These are phyloP conservation scores for Epichloe bromicola DNA, from an alignment of 2,329 filamentous ascomycete genomes.

Conservation along the genomic window DNA sequence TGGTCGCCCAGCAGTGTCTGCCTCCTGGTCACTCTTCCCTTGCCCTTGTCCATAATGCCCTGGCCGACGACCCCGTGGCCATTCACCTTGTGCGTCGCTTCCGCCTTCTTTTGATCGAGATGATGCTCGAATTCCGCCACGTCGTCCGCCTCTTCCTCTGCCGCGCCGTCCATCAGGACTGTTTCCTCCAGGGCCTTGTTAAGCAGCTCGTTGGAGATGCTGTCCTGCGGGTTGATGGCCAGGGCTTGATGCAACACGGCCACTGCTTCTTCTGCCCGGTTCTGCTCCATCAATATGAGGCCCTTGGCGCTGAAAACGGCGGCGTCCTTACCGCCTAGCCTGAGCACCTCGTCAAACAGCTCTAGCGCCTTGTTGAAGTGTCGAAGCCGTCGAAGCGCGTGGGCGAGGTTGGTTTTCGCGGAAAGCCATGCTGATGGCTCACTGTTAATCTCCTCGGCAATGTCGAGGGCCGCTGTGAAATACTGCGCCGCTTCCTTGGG, in stretches of 20 bases:
- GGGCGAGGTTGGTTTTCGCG: conserved; percentile 77
- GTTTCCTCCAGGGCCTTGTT: conserved; percentile 58
- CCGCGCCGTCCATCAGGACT: conserved; percentile 30
- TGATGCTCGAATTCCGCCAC: conserved; percentile 39
- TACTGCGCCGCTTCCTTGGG: conserved; percentile 62
- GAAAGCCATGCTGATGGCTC: conserved; percentile 73
- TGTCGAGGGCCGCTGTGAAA: conserved; percentile 63
- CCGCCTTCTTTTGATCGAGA: conserved; percentile 32
- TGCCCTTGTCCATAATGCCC: conserved; percentile 29
- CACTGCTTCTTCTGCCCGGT: conserved; percentile 63
- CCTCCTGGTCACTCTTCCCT: conserved; percentile 27
- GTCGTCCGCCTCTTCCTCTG: conserved; percentile 33
- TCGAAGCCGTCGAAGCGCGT: conserved; percentile 65
- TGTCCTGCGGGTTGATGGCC: conserved; percentile 65
- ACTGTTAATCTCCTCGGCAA: conserved; percentile 70
- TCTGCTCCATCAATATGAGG: conserved; percentile 68
- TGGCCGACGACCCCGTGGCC: conserved; percentile 11
- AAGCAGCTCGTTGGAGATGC: conserved; percentile 66
- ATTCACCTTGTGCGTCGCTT: conserved; percentile 27
- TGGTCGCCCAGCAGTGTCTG: conserved; percentile 21
- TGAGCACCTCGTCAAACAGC: conserved; percentile 77
- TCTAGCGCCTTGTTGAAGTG: conserved; percentile 58
- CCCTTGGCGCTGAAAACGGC: conserved; percentile 73
- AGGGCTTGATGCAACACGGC: conserved; percentile 74
- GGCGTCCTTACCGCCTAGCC: conserved; percentile 68